Conservation (phyloP, 139 green algal species). For the Chlorella ohadii region DNA sequence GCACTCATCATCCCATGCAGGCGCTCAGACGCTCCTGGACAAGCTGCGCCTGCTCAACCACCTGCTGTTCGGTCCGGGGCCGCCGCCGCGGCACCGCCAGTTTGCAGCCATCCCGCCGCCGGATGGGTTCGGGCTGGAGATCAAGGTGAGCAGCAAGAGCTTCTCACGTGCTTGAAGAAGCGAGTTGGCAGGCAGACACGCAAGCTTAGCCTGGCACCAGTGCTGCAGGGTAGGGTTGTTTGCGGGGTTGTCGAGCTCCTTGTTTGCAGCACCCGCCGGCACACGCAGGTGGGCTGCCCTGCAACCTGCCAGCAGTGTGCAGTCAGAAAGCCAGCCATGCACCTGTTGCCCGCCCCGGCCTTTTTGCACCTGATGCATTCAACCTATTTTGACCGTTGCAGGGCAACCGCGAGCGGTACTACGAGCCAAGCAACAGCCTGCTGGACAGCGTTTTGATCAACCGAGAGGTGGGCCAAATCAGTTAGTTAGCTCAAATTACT, state of each 20-base stretch:
- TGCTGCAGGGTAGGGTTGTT: neutral
- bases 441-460: slow-evolving; percentile 54
- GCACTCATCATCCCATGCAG: too few relatives aligned
- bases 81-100: neutral
- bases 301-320: too few relatives aligned
- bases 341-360: too few relatives aligned
- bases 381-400: too few relatives aligned
- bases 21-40: neutral
- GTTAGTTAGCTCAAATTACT: too few relatives aligned
- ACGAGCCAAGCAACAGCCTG: slow-evolving; percentile 58
- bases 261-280: too few relatives aligned
- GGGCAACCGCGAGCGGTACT: slow-evolving; percentile 56
- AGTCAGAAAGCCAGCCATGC: too few relatives aligned
- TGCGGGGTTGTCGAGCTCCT: neutral
- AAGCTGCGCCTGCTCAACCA: slow-evolving; percentile 45
- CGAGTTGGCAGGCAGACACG: too few relatives aligned
- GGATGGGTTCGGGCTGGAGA: slow-evolving; percentile 30
- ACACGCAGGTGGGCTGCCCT: too few relatives aligned
- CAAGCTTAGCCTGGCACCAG: neutral
- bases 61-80: slow-evolving; percentile 50
- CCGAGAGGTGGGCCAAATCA: neutral
- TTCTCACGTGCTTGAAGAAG: neutral
- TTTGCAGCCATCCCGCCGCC: slow-evolving; percentile 23
- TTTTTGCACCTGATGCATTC: too few relatives aligned
- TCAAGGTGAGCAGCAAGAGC: neutral